Conservation (phyloP, 257 asterid species). For the Ilex aquifolium region DNA sequence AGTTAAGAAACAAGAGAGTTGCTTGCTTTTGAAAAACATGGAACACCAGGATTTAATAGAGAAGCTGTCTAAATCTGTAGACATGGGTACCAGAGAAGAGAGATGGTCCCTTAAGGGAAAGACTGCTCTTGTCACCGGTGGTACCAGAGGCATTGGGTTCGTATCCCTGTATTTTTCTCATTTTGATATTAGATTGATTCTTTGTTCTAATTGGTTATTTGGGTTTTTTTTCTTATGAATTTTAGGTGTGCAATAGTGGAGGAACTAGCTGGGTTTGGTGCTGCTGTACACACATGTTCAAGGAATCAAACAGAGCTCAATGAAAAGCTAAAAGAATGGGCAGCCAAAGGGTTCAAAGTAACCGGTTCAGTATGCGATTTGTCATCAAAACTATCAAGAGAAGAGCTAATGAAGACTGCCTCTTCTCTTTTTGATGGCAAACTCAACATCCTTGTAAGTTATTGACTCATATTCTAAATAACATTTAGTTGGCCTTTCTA, state of each 20-base stretch:
- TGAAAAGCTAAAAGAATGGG: slow-evolving; percentile 12
- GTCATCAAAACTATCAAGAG: slow-evolving; percentile 2
- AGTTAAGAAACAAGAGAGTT: not conserved
- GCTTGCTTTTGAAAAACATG: not conserved
- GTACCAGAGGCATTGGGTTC: slow-evolving; percentile 20
- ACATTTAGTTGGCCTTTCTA: no score
- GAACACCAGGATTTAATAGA: not conserved
- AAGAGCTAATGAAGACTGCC: slow-evolving; percentile 10
- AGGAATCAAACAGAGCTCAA: slow-evolving; percentile 16
- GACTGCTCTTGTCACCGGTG: slow-evolving; percentile 22
- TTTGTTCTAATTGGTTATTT: not conserved
- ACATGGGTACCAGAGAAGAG: not conserved
- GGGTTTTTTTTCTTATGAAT: not conserved
- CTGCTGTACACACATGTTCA: slow-evolving; percentile 16
- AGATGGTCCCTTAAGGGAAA: slow-evolving; percentile 21
- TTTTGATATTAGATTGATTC: not conserved
- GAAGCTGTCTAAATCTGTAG: no score
- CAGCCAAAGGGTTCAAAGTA: slow-evolving; percentile 15
- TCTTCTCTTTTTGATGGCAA: slow-evolving; percentile 15
- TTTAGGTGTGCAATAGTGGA: slow-evolving; percentile 18
- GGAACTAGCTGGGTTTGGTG: slow-evolving; percentile 24
- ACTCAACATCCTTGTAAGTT: slow-evolving; percentile 15
- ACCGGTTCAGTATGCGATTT: slow-evolving; percentile 18
- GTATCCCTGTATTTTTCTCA: not conserved
- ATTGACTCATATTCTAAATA: no score